Evolutionary conservation across 768 basidiomycete species (phyloP).

Genomic region (Cystobasidium onofrii): DNA sequence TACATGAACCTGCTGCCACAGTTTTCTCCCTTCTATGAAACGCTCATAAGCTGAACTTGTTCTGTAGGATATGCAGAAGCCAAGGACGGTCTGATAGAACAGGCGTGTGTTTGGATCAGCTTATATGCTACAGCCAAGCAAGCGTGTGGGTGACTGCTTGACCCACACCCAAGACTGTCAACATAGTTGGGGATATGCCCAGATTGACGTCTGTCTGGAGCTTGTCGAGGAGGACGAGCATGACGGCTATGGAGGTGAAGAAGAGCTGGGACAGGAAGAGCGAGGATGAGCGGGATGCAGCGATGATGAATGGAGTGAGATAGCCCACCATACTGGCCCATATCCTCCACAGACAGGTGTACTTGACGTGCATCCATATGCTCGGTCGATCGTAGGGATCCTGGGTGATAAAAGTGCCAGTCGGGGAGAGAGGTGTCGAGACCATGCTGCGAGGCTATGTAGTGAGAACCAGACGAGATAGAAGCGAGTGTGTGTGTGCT

Average conservation of each 20-base stretch:
- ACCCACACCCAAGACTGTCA: constrained; percentile 26
- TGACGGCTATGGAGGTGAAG: constrained; percentile 14
- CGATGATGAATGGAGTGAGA: neutral
- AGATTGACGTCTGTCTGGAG: neutral
- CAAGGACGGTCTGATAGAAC: neutral
- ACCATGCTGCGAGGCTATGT: neutral
- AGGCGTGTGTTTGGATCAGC: neutral
- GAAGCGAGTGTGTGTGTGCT: neutral
- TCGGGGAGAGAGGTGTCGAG: neutral
- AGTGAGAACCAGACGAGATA: neutral
- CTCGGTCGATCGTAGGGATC: neutral
- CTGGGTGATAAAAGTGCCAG: neutral
- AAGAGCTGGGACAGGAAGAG: neutral
- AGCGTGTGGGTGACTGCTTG: too few species aligned
- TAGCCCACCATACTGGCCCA: constrained; percentile 14
- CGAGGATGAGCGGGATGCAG: neutral
- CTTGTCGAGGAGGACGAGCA: constrained; percentile 12
- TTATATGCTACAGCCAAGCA: too few species aligned
- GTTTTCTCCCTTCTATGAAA: constrained; percentile 18
- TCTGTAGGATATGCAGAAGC: constrained; percentile 18
- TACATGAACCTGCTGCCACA: constrained; percentile 25
- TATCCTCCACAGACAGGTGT: constrained; percentile 16
- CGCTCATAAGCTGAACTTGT: constrained; percentile 18
- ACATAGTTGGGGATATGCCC: constrained; percentile 22
- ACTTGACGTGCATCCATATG: neutral